Evolutionary conservation across 2,329 filamentous ascomycete species (phyloP).

Genomic region (Neocucurbitaria cava): DNA sequence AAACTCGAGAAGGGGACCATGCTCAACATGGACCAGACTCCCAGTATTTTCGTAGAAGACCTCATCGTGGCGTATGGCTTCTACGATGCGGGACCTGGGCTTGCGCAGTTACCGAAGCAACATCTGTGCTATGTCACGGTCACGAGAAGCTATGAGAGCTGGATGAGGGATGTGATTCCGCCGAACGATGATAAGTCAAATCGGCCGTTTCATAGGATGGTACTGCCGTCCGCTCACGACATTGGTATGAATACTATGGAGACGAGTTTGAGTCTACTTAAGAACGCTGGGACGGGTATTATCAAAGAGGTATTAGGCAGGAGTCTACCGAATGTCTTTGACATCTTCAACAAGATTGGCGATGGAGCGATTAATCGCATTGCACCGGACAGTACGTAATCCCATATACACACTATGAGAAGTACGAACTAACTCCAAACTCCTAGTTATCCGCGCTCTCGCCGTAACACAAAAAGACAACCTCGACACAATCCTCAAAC

Average conservation of each 20-base stretch:
- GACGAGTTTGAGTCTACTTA: conserved; percentile 50
- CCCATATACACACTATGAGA: too few species aligned
- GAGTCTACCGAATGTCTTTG: conserved; percentile 29
- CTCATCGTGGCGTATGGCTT: conserved; percentile 57
- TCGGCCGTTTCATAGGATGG: conserved; percentile 53
- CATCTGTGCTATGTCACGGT: conserved; percentile 56
- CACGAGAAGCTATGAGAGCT: conserved; percentile 52
- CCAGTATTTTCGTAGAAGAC: conserved; percentile 40
- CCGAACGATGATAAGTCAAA: conserved; percentile 48
- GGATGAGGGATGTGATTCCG: conserved; percentile 55
- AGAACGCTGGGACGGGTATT: conserved; percentile 41
- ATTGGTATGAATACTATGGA: conserved; percentile 62
- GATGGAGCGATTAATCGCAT: conserved; percentile 38
- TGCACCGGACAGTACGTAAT: conserved; percentile 40
- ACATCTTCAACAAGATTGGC: conserved; percentile 37
- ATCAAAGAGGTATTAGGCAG: conserved; percentile 42
- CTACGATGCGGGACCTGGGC: conserved; percentile 57
- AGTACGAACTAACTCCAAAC: too few species aligned
- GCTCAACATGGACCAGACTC: conserved; percentile 41
- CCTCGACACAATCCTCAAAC: conserved; percentile 52
- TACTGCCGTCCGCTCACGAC: conserved; percentile 58
- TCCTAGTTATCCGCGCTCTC: conserved; percentile 53
- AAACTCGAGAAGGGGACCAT: conserved; percentile 51
- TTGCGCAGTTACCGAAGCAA: conserved; percentile 52
- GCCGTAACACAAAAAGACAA: conserved; percentile 61